phyloP scores from a whole-genome alignment of 805 yeast species.

The Debaryomyces prosopidis region DNA sequence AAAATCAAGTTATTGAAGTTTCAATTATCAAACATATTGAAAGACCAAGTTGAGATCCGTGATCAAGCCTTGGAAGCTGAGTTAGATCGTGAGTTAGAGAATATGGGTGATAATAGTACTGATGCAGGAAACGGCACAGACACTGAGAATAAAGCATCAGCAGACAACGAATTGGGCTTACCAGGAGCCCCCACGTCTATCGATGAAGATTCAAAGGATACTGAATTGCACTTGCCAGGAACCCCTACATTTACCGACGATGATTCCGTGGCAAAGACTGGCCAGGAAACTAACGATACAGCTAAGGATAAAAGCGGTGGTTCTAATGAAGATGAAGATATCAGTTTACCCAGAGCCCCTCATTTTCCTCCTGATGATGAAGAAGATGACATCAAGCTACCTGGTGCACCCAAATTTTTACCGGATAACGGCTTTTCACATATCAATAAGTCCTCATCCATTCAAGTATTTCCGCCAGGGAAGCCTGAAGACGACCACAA shows the following conservation, averaged over 20 bases:
- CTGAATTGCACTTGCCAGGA: slow-evolving; percentile 28
- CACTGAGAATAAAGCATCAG: not conserved
- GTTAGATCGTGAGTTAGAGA: slow-evolving; percentile 22
- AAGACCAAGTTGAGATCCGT: slow-evolving; percentile 31
- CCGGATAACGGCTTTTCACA: slow-evolving; percentile 40
- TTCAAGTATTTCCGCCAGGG: slow-evolving; percentile 34
- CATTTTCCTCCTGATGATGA: slow-evolving; percentile 30
- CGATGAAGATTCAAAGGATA: slow-evolving; percentile 6
- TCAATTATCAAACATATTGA: slow-evolving; percentile 38
- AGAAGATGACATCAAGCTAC: slow-evolving; percentile 27
- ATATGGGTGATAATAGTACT: slow-evolving; percentile 3
- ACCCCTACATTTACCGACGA: slow-evolving; percentile 38
- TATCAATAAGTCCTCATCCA: slow-evolving; percentile 39
- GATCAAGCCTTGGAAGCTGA: slow-evolving; percentile 29
- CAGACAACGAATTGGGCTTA: not conserved
- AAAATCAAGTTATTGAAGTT: slow-evolving; percentile 37
- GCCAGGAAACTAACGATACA: not conserved
- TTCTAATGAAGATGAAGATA: slow-evolving; percentile 15
- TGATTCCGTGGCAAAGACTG: too few species aligned
- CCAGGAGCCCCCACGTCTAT: slow-evolving; percentile 2
- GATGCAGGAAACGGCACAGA: not conserved
- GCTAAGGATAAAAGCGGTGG: not conserved
- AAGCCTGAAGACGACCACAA: not conserved
- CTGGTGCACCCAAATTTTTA: slow-evolving; percentile 43
- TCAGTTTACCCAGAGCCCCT: slow-evolving; percentile 40